Base-by-base conservation (phyloP, 192 early-diverging fungal species). In the Chytriomyces confervae region DNA sequence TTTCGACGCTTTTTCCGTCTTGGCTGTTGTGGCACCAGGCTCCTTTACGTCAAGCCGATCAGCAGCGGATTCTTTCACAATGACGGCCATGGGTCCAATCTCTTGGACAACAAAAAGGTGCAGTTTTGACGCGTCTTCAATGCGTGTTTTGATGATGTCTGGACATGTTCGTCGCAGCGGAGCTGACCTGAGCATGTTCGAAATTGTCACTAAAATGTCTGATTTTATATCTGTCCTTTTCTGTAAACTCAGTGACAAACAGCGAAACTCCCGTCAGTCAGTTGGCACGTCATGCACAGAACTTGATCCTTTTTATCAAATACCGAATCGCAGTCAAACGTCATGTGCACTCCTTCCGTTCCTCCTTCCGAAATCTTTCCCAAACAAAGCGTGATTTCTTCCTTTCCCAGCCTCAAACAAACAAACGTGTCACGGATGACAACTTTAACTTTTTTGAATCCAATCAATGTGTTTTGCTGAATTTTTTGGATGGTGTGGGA, bases 91-190 rank as follows among this genome's bases (percentile, higher is more conserved):
- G 16, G 86, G 86, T 7, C 86, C 86, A n/a, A 83, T 47, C 69
- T 87, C 86, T 75, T 87, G 86, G 2, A 87, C 70, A 45, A 87
- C 75, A 66, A 70, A 85, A 16, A 87, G 62, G 27, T 61, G 86
- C 7, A 76, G 61, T 27, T 69, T 64, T 7, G 62, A 57, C 3
- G 86, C 86, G 27, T 79, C 36, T 20, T 84, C 83, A 44, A 87
- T 81, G 7, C 74, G 70, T 23, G 57, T 48, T 70, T 72, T 66
- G 29, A 87, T 62, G 27, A 18, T 16, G 8, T 73, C 74, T 13
- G 86, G 86, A 69, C 86, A 87, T 24, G 47, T 76, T n/a, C 77
- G 75, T n/a, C 84, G 72, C 23, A 47, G 71, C 46, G 84, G 78
- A 3, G 48, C 53, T 13, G 51, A 61, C 48, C 84, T 63, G 13